Percentiles rank a stretch among this genome's conserved stretches.
Evolutionary conservation across 805 yeast species (phyloP).

Genomic region (Starmerella lactis-condensi): DNA sequence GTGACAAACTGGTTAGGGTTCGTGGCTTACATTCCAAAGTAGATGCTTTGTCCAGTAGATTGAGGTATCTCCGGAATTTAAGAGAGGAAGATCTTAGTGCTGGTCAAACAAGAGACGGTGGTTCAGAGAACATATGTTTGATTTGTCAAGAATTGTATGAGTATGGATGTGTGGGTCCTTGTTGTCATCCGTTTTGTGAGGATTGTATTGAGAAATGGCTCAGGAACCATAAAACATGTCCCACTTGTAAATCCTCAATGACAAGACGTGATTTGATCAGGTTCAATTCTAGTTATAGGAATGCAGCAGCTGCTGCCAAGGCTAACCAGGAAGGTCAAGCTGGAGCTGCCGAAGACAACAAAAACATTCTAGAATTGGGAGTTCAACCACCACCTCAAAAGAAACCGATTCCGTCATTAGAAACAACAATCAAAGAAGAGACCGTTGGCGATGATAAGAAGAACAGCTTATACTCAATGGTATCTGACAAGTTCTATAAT

Average conservation of each 20-base stretch:
- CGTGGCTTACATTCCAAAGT: conserved; percentile 1
- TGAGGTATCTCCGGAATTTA: conserved; percentile 15
- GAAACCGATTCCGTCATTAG: neutral
- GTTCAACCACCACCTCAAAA: neutral
- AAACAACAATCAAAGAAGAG: neutral
- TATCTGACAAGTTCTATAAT: conserved; percentile 14
- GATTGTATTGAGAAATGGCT: conserved; percentile 69
- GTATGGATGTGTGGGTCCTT: conserved; percentile 63
- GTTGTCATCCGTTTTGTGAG: conserved; percentile 85
- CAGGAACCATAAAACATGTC: conserved; percentile 40
- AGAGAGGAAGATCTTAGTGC: conserved; percentile 7
- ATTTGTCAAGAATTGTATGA: conserved; percentile 59
- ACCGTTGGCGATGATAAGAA: conserved; percentile 1
- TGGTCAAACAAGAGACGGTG: conserved; percentile 1
- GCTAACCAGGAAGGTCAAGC: neutral
- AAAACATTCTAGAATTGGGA: neutral
- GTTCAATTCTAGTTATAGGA: neutral
- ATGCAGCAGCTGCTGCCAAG: neutral
- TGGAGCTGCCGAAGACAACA: neutral
- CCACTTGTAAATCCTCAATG: conserved; percentile 49
- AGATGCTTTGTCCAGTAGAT: conserved; percentile 10
- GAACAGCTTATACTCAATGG: conserved; percentile 16
- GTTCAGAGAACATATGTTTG: conserved; percentile 29
- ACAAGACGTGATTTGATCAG: neutral
- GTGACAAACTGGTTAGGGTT: conserved; percentile 14